Base-by-base conservation (phyloP, 768 basidiomycete species). In the Lactarius hengduanensis region DNA sequence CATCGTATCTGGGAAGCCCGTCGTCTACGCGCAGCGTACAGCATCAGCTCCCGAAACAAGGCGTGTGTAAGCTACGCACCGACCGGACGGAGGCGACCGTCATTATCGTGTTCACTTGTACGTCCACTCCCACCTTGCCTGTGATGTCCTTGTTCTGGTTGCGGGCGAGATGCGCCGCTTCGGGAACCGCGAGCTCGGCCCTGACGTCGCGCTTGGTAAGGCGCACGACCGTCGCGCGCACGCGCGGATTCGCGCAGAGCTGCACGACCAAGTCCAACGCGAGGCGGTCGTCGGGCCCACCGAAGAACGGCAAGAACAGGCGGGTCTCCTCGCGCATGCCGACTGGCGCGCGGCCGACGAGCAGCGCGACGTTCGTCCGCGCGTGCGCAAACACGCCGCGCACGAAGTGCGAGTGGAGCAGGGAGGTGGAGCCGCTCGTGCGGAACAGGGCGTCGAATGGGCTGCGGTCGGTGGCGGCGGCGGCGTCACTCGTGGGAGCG, bases 211-310 rank as follows among this genome's bases (percentile, higher is more conserved):
- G 74, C 76, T 86, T 89, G 41, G 74, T 75, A 65, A 96, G 77
- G 71, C 87, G 81, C 61, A 94, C 75, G 3, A 96, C 86, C 0
- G 91, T 94, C 13, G 93, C 96, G 10, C 78, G 83, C 15, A 91
- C 82, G 63, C 78, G 79, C 15, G 83, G 79, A 69, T 88, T 89
- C 65, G 82, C 79, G 74, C 92, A 96, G 34, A 97, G 78, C 76
- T 96, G 95, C 16, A 90, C 83, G 28, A 92, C 89, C 70, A 98
- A 86, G 36, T 90, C 86, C 41, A 98, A 78, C 0, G 94, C 92
- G 20, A 94, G 80, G 3, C 96, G 82, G 74, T 97, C 96, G 75
- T 98, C 96, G 0, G 94, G 90, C 0, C 96, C 96, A 28, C 96
- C 96, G 74, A 94, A 91, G 83, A 98, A 98, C 0, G 94, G 91